These are phyloP conservation scores for Hypomontagnella submonticulosa DNA, from an alignment of 495 filamentous ascomycete species.

Conservation along the genomic window DNA sequence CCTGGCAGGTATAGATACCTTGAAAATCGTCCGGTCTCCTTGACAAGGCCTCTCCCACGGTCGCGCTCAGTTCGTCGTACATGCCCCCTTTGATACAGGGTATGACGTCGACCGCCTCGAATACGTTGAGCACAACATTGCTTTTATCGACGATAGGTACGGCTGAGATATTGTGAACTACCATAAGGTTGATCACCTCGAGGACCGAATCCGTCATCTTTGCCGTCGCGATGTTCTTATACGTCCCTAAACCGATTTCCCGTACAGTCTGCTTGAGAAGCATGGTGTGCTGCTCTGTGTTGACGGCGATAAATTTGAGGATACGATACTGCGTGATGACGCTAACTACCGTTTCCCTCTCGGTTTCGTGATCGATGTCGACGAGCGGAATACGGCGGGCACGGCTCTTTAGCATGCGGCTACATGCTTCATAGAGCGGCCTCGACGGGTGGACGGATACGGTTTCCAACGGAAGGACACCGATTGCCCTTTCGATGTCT, in stretches of 20 bases:
- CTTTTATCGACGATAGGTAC: slow-evolving; percentile 91
- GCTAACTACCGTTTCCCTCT: slow-evolving; percentile 90
- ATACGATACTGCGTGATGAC: slow-evolving; percentile 98
- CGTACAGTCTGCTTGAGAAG: slow-evolving; percentile 86
- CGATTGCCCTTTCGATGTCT: slow-evolving; percentile 96
- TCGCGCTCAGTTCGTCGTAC: slow-evolving; percentile 89
- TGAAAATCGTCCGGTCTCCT: slow-evolving; percentile 92
- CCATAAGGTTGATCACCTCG: slow-evolving; percentile 93
- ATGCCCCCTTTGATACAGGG: slow-evolving; percentile 91
- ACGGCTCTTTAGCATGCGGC: slow-evolving; percentile 90
- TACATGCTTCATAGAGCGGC: slow-evolving; percentile 94
- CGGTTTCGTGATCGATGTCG: slow-evolving; percentile 94
- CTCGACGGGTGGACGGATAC: slow-evolving; percentile 89
- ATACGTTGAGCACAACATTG: slow-evolving; percentile 89
- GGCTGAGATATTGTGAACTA: slow-evolving; percentile 91
- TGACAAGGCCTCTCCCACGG: slow-evolving; percentile 88
- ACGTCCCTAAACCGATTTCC: slow-evolving; percentile 89
- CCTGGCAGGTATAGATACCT: slow-evolving; percentile 94
- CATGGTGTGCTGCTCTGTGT: slow-evolving; percentile 89
- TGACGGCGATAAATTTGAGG: slow-evolving; percentile 96
- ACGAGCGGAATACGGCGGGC: slow-evolving; percentile 94
- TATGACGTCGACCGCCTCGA: slow-evolving; percentile 97
- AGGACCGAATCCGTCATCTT: slow-evolving; percentile 94
- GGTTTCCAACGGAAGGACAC: slow-evolving; percentile 92
- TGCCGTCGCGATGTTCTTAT: slow-evolving; percentile 80